Evolutionary conservation across 2,329 filamentous ascomycete genomes (phyloP), one percentile per base, ranked within the genome.

Genomic region (Cyanodermella asteris): DNA sequence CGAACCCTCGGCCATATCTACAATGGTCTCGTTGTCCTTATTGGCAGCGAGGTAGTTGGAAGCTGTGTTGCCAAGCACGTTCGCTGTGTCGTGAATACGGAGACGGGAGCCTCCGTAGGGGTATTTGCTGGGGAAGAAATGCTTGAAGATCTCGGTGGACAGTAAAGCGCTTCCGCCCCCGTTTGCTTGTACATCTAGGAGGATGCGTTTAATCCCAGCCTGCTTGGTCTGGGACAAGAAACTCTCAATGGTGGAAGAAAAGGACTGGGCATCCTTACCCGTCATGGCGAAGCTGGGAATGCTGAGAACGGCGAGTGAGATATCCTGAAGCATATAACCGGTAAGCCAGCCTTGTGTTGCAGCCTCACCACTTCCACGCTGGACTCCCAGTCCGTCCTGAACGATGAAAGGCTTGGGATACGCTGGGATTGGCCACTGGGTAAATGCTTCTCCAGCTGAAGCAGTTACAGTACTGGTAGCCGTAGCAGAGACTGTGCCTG

Each of bases 231-330:
- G 15, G 10, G 16, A 23, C 14, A 35, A 15, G 11, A 45, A 52
- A 4, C 43, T 23, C 3, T 29, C 15, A 11, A 53, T 38, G 3
- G 46, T 34, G 9, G 30, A 19, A 7, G 36, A 37, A 28, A 50
- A 50, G 4, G 36, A 38, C n/a, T 34, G 27, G 15, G 44, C 35
- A 3, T 34, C 39, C 5, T 37, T 35, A 2, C 29, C 37, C 18
- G 30, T 35, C 23, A 40, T 37, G 5, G 42, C 31, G 23, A 54
- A 54, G 25, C 32, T 45, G 2, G 50, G 50, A 18, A 53, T 46
- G 23, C 47, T 51, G 7, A 55, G 35, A 1, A 55, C 45, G 5
- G 42, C 44, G 6, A 42, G 40, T 2, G 38, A 34, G 6, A 18
- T 27, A 24, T 34, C 29, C 8, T 35, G 30, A 11, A 35, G 17